These are phyloP conservation scores for Kurtzmaniella quercitrusa DNA, from an alignment of 1,139 yeast species.

Conservation along the genomic window DNA sequence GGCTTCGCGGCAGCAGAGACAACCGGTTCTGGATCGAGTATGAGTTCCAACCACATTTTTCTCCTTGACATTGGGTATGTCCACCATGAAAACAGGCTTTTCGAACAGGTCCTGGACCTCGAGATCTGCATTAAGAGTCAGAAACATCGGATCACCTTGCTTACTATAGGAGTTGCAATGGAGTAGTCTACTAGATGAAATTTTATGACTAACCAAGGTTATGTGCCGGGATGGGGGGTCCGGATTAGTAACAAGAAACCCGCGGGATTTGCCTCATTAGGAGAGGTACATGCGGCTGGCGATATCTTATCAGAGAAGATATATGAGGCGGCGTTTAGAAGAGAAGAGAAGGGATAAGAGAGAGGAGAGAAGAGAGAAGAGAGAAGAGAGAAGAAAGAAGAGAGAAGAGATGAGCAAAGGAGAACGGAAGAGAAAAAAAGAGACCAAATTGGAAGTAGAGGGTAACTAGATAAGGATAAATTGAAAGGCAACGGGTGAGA, in stretches of 20 bases:
- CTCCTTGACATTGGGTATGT: conserved; percentile 1
- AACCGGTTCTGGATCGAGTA: conserved; percentile 5
- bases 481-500: too few species aligned
- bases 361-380: background rate
- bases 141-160: background rate
- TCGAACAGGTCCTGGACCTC: conserved; percentile 1
- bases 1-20: conserved; percentile 5
- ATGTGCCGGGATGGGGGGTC: background rate
- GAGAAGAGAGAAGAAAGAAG: too few species aligned
- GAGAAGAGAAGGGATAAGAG: background rate
- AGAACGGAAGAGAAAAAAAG: too few species aligned
- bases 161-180: background rate
- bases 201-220: too few species aligned
- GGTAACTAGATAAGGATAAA: too few species aligned
- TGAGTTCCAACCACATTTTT: conserved; percentile 6
- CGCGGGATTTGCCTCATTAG: background rate
- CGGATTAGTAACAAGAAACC: background rate
- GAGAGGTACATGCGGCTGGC: background rate
- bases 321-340: background rate
- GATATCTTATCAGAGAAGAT: background rate
- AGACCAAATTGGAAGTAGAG: too few species aligned
- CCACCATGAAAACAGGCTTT: background rate
- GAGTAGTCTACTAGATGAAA: background rate
- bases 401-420: too few species aligned
- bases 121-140: background rate